Conservation (phyloP, 2,329 filamentous ascomycete genomes). For the Ramichloridium luteum region DNA sequence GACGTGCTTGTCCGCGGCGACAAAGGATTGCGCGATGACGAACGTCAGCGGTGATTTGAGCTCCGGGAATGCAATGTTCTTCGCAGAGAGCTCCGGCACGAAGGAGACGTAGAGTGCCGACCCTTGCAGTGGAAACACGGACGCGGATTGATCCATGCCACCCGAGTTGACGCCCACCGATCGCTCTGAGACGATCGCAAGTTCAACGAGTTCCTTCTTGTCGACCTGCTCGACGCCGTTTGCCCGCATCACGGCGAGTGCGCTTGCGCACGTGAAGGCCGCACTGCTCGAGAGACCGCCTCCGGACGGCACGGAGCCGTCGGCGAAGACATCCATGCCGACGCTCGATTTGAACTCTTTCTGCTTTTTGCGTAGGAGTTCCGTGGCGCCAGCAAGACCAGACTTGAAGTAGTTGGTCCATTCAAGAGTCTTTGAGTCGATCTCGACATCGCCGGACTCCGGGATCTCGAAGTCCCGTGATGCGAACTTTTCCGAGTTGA, state of each 20-base stretch:
- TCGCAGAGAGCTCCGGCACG: constrained; percentile 61
- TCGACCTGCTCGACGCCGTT: constrained; percentile 69
- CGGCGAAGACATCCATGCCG: constrained; percentile 78
- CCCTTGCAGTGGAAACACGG: constrained; percentile 78
- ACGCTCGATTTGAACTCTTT: constrained; percentile 49
- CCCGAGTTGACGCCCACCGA: constrained; percentile 93
- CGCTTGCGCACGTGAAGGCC: constrained; percentile 82
- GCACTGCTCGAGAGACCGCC: constrained; percentile 89
- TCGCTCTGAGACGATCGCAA: constrained; percentile 88
- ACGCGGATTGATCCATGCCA: constrained; percentile 96
- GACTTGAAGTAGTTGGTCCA: constrained; percentile 99
- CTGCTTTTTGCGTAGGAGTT: constrained; percentile 59
- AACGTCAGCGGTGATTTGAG: constrained; percentile 78
- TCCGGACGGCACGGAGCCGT: constrained; percentile 83
- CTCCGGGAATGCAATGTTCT: constrained; percentile 68
- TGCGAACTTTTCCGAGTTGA: constrained; percentile 63
- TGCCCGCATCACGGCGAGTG: constrained; percentile 74
- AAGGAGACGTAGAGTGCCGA: constrained; percentile 87
- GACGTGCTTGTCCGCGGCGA: constrained; percentile 86
- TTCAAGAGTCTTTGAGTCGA: constrained; percentile 75
- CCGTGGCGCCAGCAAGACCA: constrained; percentile 69
- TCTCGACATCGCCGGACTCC: constrained; percentile 41
- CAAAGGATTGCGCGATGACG: constrained; percentile 86
- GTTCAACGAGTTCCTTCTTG: constrained; percentile 83
- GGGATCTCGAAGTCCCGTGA: constrained; percentile 62